Base-by-base conservation (phyloP, 202 grass and related monocot genomes). In the Musa balbisiana region DNA sequence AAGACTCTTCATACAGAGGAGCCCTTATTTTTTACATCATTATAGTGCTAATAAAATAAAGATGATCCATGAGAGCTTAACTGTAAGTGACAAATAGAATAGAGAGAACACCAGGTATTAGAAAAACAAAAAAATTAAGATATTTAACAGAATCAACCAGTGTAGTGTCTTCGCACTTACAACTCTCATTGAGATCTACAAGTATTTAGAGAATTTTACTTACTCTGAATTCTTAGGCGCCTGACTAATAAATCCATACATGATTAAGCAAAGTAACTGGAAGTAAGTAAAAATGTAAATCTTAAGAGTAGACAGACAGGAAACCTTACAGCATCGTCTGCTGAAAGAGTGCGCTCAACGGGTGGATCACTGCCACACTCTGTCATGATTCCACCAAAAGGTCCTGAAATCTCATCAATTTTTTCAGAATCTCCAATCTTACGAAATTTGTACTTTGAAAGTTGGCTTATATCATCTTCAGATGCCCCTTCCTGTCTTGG, bases 331-430 rank as follows among this genome's bases (percentile, higher is more conserved):
- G 88, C 88, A 77, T 90, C 79, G 62, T 90, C 88, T 43, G 84
- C 88, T 53, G 76, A 82, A 84, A 90, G 79, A 25, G 64, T 79
- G 82, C 87, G 86, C 79, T 90, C 88, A 52, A 84, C 82, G 26
- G 88, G 88, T 84, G 83, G 84, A 78, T 87, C 81, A 24, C 79
- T 87, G 51, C 84, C 79, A 8, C 84, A 90, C 27, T 90, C 88
- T 64, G 67, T 84, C 88, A 90, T 90, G 84, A 90, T 87, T 80
- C 88, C 88, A 82, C 84, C 84, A 74, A 75, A 87, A 76, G 73
- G 73, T 69, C 73, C 73, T 78, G 69, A 0, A 19, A 56, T 64
- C 25, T 24, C 81, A 55, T 60, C 67, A 73, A 26, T n/a, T 53
- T 73, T 73, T 54, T 54, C 71, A 15, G 71, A 13, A 26, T 55